A percentile compares a stretch with the other conserved stretches of the same genome.
Conservation (phyloP, 106 monocot genomes). For the Ottelia alismoides region DNA sequence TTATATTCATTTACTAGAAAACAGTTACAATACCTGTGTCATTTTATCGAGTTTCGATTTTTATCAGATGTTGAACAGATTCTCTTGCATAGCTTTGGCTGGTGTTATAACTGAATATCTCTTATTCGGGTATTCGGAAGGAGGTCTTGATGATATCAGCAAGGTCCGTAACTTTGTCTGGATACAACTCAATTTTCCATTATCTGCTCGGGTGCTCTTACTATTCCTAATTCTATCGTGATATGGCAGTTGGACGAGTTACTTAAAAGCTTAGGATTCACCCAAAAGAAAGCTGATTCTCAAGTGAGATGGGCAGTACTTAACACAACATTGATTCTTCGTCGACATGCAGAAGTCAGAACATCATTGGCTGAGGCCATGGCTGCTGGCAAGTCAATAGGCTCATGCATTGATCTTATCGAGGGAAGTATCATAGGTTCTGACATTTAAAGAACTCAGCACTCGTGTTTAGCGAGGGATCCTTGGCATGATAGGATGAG, state of each 20-base stretch:
- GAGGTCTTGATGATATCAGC: constrained; percentile 65
- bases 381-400: constrained; percentile 56
- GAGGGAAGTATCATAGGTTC: constrained; percentile 30
- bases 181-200: neutral
- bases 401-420: constrained; percentile 59
- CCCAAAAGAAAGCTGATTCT: constrained; percentile 89
- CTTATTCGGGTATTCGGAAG: constrained; percentile 77
- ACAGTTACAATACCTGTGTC: too few species aligned
- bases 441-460: too few species aligned
- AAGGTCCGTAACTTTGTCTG: constrained; percentile 15
- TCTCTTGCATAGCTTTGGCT: constrained; percentile 89
- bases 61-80: constrained; percentile 79
- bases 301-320: constrained; percentile 90
- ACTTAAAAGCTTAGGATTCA: constrained; percentile 69
- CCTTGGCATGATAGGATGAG: too few species aligned
- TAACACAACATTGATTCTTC: constrained; percentile 52
- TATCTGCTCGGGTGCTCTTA: neutral
- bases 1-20: too few species aligned
- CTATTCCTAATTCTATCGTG: neutral
- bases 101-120: constrained; percentile 89
- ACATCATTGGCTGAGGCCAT: constrained; percentile 61
- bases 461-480: too few species aligned
- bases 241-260: constrained; percentile 48
- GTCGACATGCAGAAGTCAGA: constrained; percentile 57
- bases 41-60: too few species aligned